phyloP scores from a whole-genome alignment of 2,329 filamentous ascomycete species.

The Fusarium poae region DNA sequence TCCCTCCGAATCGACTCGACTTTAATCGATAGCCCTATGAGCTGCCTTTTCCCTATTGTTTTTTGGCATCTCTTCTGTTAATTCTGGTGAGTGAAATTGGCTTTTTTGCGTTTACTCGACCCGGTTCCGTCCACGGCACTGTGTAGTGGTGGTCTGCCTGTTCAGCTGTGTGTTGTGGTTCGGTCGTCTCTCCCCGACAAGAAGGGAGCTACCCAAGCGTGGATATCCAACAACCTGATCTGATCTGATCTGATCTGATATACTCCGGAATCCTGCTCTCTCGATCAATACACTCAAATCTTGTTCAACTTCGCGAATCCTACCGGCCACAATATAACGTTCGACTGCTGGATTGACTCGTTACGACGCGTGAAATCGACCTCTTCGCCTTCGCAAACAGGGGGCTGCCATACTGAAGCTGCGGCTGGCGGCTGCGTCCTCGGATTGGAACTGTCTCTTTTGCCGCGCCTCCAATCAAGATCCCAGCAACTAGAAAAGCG shows the following conservation, averaged over 20 bases:
- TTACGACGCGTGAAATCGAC: conserved; percentile 17
- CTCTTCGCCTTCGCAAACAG: conserved; percentile 20
- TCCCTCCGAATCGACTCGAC: conserved; percentile 28
- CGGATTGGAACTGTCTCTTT: conserved; percentile 42
- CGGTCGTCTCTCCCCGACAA: conserved; percentile 21
- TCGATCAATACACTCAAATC: conserved; percentile 12
- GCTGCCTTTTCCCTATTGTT: conserved; percentile 36
- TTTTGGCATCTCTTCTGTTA: conserved; percentile 42
- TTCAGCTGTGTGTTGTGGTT: conserved; percentile 21
- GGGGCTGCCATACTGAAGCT: conserved; percentile 35
- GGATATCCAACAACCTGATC: conserved; percentile 15
- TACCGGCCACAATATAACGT: background rate
- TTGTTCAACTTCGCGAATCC: background rate
- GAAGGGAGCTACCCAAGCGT: conserved; percentile 27
- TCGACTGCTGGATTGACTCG: background rate
- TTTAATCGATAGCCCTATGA: conserved; percentile 38
- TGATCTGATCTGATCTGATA: conserved; percentile 3
- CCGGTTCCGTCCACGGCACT: background rate
- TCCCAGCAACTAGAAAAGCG: conserved; percentile 39
- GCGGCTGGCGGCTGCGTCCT: conserved; percentile 38
- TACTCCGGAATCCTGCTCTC: background rate
- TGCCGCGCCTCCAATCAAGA: conserved; percentile 46
- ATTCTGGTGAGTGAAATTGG: conserved; percentile 40
- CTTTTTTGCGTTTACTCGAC: conserved; percentile 8
- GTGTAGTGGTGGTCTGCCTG: conserved; percentile 28